Evolutionary conservation across 148 eudicot genomes (phyloP), one percentile per base, ranked within the genome.

Genomic region (Rhododendron molle): DNA sequence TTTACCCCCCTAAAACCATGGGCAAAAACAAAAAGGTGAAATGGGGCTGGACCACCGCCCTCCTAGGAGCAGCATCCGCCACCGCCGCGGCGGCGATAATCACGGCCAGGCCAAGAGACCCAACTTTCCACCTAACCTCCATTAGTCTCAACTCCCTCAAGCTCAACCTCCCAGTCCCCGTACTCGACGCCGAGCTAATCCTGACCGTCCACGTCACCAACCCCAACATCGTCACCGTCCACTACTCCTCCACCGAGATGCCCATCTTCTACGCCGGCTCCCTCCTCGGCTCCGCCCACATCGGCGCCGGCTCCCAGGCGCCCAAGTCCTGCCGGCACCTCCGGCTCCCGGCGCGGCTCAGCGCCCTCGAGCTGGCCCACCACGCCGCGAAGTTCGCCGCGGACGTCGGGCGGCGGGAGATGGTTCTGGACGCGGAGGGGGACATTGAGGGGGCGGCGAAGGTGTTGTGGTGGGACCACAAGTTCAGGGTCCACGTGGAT

Each of bases 201-300:
- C 92, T 96, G 26, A 96, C 97, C 89, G 97, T 96, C 88, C 98
- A 96, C 87, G 91, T 95, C 89, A 93, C 93, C 88, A 96, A 96
- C 91, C 99, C 99, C 5, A 96, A 96, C 96, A 80, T 89, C 85
- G 98, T 84, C 44, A 85, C 96, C 86, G 83, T 94, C 90, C 82
- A 86, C 49, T 96, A 93, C 92, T 72, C 90, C 36, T 90, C 94
- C 79, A 88, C 96, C 89, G 86, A 88, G 21, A 90, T 96, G 94
- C 92, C 97, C 5, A 96, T 96, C 80, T 89, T 76, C 91, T 96
- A 96, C 92, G 87, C 89, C 78, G 99, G 97, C 46, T 85, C 93
- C 7, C 85, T 85, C 47, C 93, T 96, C 83, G 99, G 99, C 44
- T 86, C 96, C 16, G 98, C 96, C 14, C 90, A 46, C 71, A 84